Conservation (phyloP, 2,329 filamentous ascomycete genomes). For the Botrytis paeoniae region DNA sequence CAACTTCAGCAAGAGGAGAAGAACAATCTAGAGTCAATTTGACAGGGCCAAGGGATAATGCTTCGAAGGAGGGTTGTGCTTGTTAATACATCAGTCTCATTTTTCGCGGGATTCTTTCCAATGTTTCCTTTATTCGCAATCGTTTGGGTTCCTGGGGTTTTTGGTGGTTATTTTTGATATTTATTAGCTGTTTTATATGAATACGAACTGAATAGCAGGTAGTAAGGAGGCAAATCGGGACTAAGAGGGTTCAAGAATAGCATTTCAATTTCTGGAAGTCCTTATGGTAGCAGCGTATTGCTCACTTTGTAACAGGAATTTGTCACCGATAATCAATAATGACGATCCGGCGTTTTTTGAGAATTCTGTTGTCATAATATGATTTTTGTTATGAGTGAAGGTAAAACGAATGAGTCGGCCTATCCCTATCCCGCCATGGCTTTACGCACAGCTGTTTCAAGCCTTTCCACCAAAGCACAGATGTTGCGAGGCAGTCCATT, state of each 20-base stretch:
- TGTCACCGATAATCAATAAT: conserved; percentile 2
- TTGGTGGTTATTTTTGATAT: conserved; percentile 28
- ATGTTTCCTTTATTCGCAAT: conserved; percentile 23
- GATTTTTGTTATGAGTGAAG: background rate
- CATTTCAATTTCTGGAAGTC: conserved; percentile 3
- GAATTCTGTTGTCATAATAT: background rate
- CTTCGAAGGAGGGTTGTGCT: conserved; percentile 87
- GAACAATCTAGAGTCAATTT: conserved; percentile 79
- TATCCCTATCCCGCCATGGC: background rate
- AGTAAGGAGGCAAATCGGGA: background rate
- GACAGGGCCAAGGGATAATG: conserved; percentile 66
- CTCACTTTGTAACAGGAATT: conserved; percentile 14
- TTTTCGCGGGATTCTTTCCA: conserved; percentile 22
- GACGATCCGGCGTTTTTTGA: background rate
- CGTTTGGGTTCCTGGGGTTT: conserved; percentile 25
- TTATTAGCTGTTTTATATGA: conserved; percentile 27
- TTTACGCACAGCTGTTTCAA: conserved; percentile 15
- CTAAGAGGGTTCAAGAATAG: background rate
- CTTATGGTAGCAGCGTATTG: background rate
- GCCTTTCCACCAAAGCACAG: conserved; percentile 5
- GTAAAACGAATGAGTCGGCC: conserved; percentile 5
- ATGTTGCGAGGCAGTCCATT: background rate
- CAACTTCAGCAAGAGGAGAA: conserved; percentile 56
- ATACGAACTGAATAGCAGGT: conserved; percentile 25
- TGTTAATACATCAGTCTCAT: conserved; percentile 53